These are phyloP conservation scores for Macrophomina pseudophaseolina DNA, from an alignment of 2,329 filamentous ascomycete species.

Conservation along the genomic window DNA sequence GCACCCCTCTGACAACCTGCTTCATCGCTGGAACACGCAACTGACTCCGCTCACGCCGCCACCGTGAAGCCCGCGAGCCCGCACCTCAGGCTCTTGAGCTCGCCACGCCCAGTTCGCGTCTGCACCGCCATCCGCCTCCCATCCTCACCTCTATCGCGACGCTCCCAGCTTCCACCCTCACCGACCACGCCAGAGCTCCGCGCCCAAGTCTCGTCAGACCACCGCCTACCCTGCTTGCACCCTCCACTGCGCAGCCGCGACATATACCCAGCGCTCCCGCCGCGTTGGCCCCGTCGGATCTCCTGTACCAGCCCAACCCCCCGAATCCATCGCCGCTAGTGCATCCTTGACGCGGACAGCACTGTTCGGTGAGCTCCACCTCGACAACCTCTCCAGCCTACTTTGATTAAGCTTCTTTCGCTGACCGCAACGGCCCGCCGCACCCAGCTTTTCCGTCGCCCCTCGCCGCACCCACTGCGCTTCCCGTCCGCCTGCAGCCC, in stretches of 20 bases:
- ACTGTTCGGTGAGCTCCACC: conserved; percentile 21
- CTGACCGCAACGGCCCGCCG: conserved; percentile 11
- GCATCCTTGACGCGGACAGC: conserved; percentile 20
- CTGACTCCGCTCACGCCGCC: conserved; percentile 22
- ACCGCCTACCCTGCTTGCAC: conserved; percentile 16
- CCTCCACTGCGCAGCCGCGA: conserved; percentile 13
- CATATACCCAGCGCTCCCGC: conserved; percentile 13
- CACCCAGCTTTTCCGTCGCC: conserved; percentile 8
- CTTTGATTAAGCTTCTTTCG: conserved; percentile 3
- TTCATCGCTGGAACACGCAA: conserved; percentile 24
- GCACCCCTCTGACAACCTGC: conserved; percentile 22
- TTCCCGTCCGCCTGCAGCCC: not conserved
- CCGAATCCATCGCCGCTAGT: conserved; percentile 24
- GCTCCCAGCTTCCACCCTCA: conserved; percentile 12
- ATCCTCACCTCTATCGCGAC: conserved; percentile 17
- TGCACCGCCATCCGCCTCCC: conserved; percentile 13
- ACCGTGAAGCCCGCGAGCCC: conserved; percentile 20
- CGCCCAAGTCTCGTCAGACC: conserved; percentile 23
- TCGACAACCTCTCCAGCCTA: not conserved
- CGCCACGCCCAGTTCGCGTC: conserved; percentile 15
- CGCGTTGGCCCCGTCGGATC: conserved; percentile 10
- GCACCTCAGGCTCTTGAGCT: conserved; percentile 10
- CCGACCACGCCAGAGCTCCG: conserved; percentile 22
- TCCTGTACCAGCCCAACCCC: conserved; percentile 19
- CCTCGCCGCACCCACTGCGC: conserved; percentile 13